Base-by-base conservation (phyloP, 306 rosid genomes). In the Hippophae rhamnoides region DNA sequence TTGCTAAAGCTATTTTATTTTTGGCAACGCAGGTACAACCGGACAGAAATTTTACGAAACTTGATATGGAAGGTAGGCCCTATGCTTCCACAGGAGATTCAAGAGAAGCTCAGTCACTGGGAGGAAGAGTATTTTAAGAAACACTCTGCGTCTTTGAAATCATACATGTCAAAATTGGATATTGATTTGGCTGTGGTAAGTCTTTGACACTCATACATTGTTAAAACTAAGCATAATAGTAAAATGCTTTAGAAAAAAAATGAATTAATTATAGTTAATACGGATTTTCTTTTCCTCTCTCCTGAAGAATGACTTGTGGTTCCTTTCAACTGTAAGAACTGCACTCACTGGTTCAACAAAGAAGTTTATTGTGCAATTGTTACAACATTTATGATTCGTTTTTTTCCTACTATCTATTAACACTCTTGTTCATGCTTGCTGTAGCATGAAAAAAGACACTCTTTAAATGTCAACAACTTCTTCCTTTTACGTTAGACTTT, bases 141-240 rank as follows among this genome's bases (percentile, higher is more conserved):
- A 64, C 93, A 83, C 70, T 85, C 88, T 65, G 65, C 72, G 9
- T 81, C 89, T 57, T 54, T 92, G 71, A 82, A 68, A 73, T 67
- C 75, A 43, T 87, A 85, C 41, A 85, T 85, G 96, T 73, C 87
- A 10, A 77, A 61, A 62, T 46, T 71, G 65, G 65, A 71, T 27
- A 81, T 92, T 40, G 93, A 85, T 69, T 74, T 87, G 66, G 86
- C 87, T 55, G 96, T 92, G 96, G 98, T 90, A 85, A 78, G 26
- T 65, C 65, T 66, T 72, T 47, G 52, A 47, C 52, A 60, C 62
- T n/a, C 27, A 54, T 54, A 3, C 61, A 40, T 57, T 10, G 12
- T 47, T 10, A 38, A 51, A 47, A 11, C 25, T 12, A 61, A 58
- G 9, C 46, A 25, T 25, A 18, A 18, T 0, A 11, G 8, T 3